These are phyloP conservation scores for Beauveria caledonica DNA, from an alignment of 2,329 filamentous ascomycete genomes.

Conservation along the genomic window DNA sequence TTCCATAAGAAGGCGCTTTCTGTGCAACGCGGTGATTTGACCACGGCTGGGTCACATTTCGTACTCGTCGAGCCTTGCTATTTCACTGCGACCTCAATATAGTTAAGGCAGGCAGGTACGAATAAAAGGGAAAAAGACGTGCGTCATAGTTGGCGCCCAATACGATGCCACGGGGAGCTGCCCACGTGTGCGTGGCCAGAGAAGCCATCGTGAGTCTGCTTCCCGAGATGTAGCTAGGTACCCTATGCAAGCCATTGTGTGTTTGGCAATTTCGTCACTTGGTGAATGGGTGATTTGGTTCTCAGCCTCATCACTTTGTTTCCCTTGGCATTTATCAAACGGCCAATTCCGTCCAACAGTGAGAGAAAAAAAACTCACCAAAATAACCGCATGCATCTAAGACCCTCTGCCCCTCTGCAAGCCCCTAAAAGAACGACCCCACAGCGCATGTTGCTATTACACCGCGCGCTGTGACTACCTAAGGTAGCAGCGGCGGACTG, in stretches of 20 bases:
- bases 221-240: neutral
- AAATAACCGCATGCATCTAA: neutral
- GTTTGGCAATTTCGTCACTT: neutral
- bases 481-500: no score
- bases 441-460: neutral
- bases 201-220: neutral
- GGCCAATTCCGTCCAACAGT: neutral
- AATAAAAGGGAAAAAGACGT: neutral
- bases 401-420: slow-evolving; percentile 3
- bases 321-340: no score
- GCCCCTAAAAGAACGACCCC: neutral
- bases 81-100: neutral
- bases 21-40: neutral
- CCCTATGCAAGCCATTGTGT: neutral
- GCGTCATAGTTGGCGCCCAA: slow-evolving; percentile 4
- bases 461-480: neutral
- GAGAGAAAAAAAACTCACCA: neutral
- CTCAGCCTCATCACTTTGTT: no score
- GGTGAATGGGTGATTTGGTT: no score
- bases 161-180: slow-evolving; percentile 1
- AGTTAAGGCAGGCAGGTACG: neutral
- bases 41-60: neutral
- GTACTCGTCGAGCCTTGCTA: neutral
- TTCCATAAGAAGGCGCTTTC: no score
- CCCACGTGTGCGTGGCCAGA: neutral